Percentiles rank a stretch among this genome's conserved stretches.
phyloP scores from a whole-genome alignment of 148 eudicot genomes.

The Arctostaphylos glauca region DNA sequence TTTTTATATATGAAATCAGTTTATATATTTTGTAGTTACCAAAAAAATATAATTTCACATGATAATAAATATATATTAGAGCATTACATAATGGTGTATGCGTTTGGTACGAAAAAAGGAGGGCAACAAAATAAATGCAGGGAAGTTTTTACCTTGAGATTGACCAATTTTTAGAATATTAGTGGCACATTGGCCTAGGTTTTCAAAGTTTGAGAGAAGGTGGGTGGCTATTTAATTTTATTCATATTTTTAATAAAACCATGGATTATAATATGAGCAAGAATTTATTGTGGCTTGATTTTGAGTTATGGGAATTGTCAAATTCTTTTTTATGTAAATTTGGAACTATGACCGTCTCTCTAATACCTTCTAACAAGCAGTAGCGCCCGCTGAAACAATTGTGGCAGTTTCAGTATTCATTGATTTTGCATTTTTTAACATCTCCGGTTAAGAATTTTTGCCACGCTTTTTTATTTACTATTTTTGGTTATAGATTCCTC shows the following conservation, averaged over 20 bases:
- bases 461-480: too few relatives aligned
- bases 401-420: too few relatives aligned
- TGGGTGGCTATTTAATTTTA: background rate
- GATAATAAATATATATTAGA: too few relatives aligned
- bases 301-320: background rate
- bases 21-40: too few relatives aligned
- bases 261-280: background rate
- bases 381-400: too few relatives aligned
- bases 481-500: too few relatives aligned
- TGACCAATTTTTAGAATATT: background rate
- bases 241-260: background rate
- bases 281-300: background rate
- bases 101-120: too few relatives aligned
- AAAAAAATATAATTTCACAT: too few relatives aligned
- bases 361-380: background rate
- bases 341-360: background rate
- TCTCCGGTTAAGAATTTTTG: too few relatives aligned
- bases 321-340: background rate
- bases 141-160: background rate
- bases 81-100: too few relatives aligned
- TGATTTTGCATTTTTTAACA: too few relatives aligned
- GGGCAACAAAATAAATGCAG: background rate
- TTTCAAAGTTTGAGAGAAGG: background rate
- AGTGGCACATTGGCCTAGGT: background rate
- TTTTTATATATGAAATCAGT: too few relatives aligned